Evolutionary conservation across 192 early-diverging fungal species (phyloP), one percentile per base, ranked within the genome.

Genomic region (Pilaira anomala): DNA sequence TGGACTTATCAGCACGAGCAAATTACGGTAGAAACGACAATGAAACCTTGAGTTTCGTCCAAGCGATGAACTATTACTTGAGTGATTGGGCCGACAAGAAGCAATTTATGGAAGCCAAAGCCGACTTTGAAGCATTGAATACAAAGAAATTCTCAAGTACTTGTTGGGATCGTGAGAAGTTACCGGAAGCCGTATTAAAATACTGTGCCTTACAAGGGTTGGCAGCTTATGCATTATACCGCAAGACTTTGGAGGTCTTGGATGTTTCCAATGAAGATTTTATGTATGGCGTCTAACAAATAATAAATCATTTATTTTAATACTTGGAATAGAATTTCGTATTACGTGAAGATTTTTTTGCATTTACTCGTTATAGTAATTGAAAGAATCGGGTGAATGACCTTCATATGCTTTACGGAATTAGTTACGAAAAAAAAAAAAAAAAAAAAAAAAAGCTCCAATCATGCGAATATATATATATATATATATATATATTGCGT

Each of bases 1-100:
- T 68, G 1, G 60, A 61, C 55, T 39, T 68, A 19, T 21, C 28
- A 9, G 7, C 12, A 11, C 53, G 61, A 36, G 21, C 42, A 18
- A 59, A 49, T 0, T 6, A 7, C 14, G 39, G 19, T 2, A 1
- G 4, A 36, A 36, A 41, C 6, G 45, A 46, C 7, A 12, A 6
- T 2, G 14, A 53, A 4, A 14, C 21, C 0, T n/a, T 46, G 7
- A 45, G 7, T 0, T 40, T 44, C 21, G 14, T 39, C 9, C 39
- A 53, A 12, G 12, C n/a, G 7, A 11, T 49, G 7, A 42, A 51
- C 9, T 26, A 28, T 4, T 67, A 60, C 36, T 12, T 61, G 3
- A 14, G 14, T 6, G 42, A 68, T 19, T 61, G 59, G 57, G 22
- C 21, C 7, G 16, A 36, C 13, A 9, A 45, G 0, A 13, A 39